A percentile compares a stretch with the other conserved stretches of the same genome.
phyloP scores from a whole-genome alignment of 1,284 basidiomycete species.

The Cutaneotrichosporon mucoides region DNA sequence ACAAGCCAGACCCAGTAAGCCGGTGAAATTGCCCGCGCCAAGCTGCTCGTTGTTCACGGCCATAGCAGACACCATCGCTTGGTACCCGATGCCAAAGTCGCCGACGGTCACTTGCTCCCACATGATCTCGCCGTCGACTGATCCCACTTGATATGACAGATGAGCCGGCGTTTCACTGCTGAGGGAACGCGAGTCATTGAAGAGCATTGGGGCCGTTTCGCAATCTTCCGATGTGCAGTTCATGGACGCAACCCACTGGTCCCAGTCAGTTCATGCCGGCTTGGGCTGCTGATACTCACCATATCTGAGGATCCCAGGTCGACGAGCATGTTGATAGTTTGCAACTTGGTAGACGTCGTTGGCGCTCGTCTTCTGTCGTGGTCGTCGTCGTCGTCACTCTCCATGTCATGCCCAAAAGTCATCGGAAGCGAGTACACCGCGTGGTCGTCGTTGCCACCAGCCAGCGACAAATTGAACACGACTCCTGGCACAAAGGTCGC shows the following conservation, averaged over 20 bases:
- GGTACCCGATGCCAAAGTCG: constrained; percentile 44
- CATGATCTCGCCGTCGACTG: constrained; percentile 40
- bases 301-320: constrained; percentile 48
- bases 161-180: constrained; percentile 29
- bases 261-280: constrained; percentile 1
- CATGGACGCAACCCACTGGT: constrained; percentile 44
- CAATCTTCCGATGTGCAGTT: constrained; percentile 38
- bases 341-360: constrained; percentile 15
- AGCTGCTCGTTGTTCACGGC: constrained; percentile 40
- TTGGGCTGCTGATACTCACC: constrained; percentile 24
- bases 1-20: constrained; percentile 45
- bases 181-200: constrained; percentile 34
- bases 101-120: constrained; percentile 46
- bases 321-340: constrained; percentile 41
- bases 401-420: constrained; percentile 32
- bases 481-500: constrained; percentile 38
- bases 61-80: constrained; percentile 45
- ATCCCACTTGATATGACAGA: constrained; percentile 37
- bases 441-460: constrained; percentile 29
- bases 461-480: constrained; percentile 34
- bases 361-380: not conserved
- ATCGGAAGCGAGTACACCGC: constrained; percentile 40
- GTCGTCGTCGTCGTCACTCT: constrained; percentile 2
- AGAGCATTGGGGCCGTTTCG: constrained; percentile 27
- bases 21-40: constrained; percentile 38